Evolutionary conservation across 371 early-diverging fungal species (phyloP), one percentile per base, ranked within the genome.

Genomic region (Phascolomyces articulosus): DNA sequence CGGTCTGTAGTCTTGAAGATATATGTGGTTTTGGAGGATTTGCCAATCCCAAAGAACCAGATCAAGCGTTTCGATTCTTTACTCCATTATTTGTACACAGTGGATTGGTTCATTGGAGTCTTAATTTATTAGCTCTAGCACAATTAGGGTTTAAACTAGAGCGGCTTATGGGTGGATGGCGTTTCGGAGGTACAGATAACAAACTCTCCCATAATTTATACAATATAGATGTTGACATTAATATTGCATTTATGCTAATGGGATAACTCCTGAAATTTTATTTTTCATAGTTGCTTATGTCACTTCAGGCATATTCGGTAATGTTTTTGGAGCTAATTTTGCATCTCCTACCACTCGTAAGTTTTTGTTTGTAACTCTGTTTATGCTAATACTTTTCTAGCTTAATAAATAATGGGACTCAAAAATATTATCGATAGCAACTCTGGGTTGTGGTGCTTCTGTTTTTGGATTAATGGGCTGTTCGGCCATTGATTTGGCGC

Each of bases 51-150:
- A 59, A 69, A 62, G 6, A 15, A 47, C 82, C 85, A 2, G 76
- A 91, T 68, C 92, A 92, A 64, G 89, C 91, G 84, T 92, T 76
- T 69, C 80, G 93, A 18, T 91, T 93, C 66, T 76, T 93, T 40
- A 70, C 83, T 8, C 87, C 95, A 10, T 81, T 93, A 21, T 90
- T 91, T 66, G 77, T 93, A 61, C 95, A 94, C 67, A 91, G 84
- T 40, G 95, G 93, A 10, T 51, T 91, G 1, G 31, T 92, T 0
- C 95, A 94, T 71, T 68, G 91, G 24, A 16, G 80, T 3, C 72
- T 91, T 64, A 92, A 94, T 72, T 23, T 90, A 55, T 16, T 74
- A 18, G 82, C 86, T 47, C 91, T 91, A 58, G 60, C 86, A 54
- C 65, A 76, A 21, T 73, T 87, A 15, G 90, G 89, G 3, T 78